Evolutionary conservation across 371 early-diverging fungal genomes (phyloP), one percentile per base, ranked within the genome.

Genomic region (Haplosporangium sp.): DNA sequence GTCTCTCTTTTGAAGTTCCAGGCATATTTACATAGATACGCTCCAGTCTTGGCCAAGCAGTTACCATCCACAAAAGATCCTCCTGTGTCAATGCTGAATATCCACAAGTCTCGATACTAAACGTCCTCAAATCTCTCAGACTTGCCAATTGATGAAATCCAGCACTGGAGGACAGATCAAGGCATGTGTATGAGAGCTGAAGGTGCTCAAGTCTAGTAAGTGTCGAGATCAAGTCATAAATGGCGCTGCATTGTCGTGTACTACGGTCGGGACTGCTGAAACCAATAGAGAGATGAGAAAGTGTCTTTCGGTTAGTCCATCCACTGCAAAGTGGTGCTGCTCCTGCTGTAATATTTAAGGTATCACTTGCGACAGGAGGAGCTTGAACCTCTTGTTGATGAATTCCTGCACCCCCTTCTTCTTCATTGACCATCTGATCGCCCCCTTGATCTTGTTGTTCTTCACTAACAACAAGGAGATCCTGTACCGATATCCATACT

Each of bases 91-190:
- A 27, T 4, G 57, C 8, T 4, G 55, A 15, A 20, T 77, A 77
- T 11, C 57, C 72, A 57, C 77, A 72, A 1, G 71, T 67, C 65
- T 77, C 77, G 39, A 77, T 72, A 48, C 69, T 65, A 27, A 77
- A 65, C 3, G 44, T 50, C 11, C 62, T 39, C 15, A 77, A 65
- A 10, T 48, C 52, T 2, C 17, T 68, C 19, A 76, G 59, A 0
- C 61, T 15, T 27, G 48, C 37, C 0, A 76, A 47, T 6, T 53
- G 60, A 9, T 67, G 50, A 39, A 76, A 57, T 13, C 69, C 72
- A 19, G 67, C 45, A 0, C 57, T 38, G 9, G 47, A 7, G 0
- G 65, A 38, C 15, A 71, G 57, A n/a, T 56, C 56, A 10, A 76
- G 48, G 37, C 77, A 72, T 3, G 72, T 71, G n/a, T 76, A 63